Percentiles rank a stretch among this genome's conserved stretches.
These are phyloP conservation scores for Stephania cephalantha DNA, from an alignment of 164 flowering plant species.

Conservation along the genomic window DNA sequence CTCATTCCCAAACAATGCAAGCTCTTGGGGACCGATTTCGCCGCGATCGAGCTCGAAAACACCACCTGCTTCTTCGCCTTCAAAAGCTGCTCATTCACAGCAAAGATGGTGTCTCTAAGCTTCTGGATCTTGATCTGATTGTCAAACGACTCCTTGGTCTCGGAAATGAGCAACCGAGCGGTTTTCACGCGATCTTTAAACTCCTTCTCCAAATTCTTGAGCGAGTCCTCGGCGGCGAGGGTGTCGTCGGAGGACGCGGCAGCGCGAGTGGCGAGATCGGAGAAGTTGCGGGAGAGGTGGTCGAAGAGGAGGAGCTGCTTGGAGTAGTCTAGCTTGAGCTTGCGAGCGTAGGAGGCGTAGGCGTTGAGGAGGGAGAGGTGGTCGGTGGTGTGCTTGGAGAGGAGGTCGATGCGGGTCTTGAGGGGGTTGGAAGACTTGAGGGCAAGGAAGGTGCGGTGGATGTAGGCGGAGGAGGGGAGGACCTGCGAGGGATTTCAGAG, in stretches of 20 bases:
- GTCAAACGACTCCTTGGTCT: conserved; percentile 83
- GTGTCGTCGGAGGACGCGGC: conserved; percentile 51
- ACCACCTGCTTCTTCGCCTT: conserved; percentile 90
- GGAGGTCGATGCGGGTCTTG: conserved; percentile 66
- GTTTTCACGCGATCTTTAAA: conserved; percentile 73
- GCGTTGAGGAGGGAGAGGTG: conserved; percentile 75
- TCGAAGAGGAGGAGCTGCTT: conserved; percentile 67
- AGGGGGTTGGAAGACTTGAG: conserved; percentile 67
- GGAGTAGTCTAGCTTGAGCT: conserved; percentile 79
- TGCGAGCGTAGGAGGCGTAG: conserved; percentile 80
- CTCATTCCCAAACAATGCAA: conserved; percentile 92
- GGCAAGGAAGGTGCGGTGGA: conserved; percentile 65
- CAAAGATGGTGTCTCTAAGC: conserved; percentile 84
- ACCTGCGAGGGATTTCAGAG: neutral
- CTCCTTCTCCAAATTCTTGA: conserved; percentile 89
- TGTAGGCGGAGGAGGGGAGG: conserved; percentile 27
- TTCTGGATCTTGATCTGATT: conserved; percentile 96
- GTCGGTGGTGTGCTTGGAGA: conserved; percentile 73
- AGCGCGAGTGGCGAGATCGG: conserved; percentile 37
- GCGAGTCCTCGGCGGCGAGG: conserved; percentile 64
- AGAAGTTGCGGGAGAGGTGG: conserved; percentile 54
- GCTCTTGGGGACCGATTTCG: conserved; percentile 80
- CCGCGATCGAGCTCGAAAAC: conserved; percentile 65
- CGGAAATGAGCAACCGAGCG: conserved; percentile 59
- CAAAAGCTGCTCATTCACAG: conserved; percentile 67